phyloP scores from a whole-genome alignment of 371 early-diverging fungal genomes.

The Saksenaea vasiformis region DNA sequence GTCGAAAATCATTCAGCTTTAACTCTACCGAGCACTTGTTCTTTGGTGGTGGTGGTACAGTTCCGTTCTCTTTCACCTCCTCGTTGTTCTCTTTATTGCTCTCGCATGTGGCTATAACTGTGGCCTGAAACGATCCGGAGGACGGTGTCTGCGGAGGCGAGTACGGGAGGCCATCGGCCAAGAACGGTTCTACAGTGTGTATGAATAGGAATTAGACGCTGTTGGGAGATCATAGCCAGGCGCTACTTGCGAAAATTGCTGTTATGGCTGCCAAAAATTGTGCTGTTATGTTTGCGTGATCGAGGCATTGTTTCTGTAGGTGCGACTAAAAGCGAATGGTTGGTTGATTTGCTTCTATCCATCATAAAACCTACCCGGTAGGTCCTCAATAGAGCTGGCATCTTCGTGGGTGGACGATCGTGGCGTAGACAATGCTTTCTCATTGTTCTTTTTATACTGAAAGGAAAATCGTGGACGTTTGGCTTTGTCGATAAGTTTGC shows the following conservation, averaged over 20 bases:
- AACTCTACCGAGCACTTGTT: slow-evolving; percentile 40
- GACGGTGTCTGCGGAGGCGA: slow-evolving; percentile 11
- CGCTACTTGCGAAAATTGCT: not conserved
- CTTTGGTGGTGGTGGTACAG: not conserved
- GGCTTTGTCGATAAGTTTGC: slow-evolving; percentile 17
- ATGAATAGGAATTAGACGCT: not conserved
- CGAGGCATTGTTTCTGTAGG: not conserved
- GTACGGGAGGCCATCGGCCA: slow-evolving; percentile 13
- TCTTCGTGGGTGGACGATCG: not conserved
- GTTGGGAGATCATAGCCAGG: not conserved
- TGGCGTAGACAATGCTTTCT: not conserved
- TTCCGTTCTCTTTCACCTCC: not conserved
- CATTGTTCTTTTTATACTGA: not conserved
- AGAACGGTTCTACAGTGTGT: not conserved
- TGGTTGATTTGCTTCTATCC: not conserved
- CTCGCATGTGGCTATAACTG: not conserved
- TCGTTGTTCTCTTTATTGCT: not conserved
- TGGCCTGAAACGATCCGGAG: not conserved
- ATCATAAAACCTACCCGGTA: not conserved
- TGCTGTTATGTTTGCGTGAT: not conserved
- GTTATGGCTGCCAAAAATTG: slow-evolving; percentile 5
- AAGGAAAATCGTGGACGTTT: slow-evolving; percentile 8
- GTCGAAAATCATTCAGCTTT: slow-evolving; percentile 64
- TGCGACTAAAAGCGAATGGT: not conserved
- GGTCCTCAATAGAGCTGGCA: slow-evolving; percentile 5